Conservation (phyloP, 2,329 filamentous ascomycete species). For the Curvularia eragrostidis region DNA sequence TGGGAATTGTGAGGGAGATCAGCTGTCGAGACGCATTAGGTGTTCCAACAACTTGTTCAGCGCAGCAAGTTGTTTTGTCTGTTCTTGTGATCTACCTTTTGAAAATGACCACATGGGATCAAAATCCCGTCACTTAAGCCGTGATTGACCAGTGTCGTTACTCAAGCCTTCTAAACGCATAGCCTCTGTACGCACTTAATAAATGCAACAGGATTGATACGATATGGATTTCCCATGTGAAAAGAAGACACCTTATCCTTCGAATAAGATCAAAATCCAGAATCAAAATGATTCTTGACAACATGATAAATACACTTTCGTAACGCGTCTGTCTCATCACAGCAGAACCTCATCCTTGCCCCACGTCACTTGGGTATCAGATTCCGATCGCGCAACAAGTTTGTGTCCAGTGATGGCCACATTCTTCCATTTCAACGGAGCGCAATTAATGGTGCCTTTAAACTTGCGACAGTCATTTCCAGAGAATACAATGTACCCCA, state of each 20-base stretch:
- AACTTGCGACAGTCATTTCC: constrained; percentile 34
- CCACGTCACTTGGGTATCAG: constrained; percentile 27
- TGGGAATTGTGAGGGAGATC: constrained; percentile 5
- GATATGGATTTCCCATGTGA: no score
- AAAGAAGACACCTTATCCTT: no score
- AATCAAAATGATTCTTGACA: background rate
- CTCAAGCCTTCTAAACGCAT: background rate
- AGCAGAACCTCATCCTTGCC: constrained; percentile 1
- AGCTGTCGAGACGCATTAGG: background rate
- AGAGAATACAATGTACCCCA: constrained; percentile 33
- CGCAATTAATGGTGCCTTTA: constrained; percentile 33
- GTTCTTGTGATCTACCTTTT: background rate
- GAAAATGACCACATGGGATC: background rate
- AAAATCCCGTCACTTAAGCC: background rate
- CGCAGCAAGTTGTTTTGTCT: background rate
- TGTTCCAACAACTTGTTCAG: background rate
- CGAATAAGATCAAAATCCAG: no score
- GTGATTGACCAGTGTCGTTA: background rate
- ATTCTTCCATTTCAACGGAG: constrained; percentile 29
- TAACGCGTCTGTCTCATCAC: background rate
- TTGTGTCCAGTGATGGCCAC: constrained; percentile 31
- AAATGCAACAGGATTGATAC: no score
- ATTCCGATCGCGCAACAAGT: constrained; percentile 20
- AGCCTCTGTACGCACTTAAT: background rate
- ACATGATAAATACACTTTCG: background rate